A percentile compares a stretch with the other conserved stretches of the same genome.
These are phyloP conservation scores for Juncus effusus DNA, from an alignment of 176 grass and related monocot species.

Conservation along the genomic window DNA sequence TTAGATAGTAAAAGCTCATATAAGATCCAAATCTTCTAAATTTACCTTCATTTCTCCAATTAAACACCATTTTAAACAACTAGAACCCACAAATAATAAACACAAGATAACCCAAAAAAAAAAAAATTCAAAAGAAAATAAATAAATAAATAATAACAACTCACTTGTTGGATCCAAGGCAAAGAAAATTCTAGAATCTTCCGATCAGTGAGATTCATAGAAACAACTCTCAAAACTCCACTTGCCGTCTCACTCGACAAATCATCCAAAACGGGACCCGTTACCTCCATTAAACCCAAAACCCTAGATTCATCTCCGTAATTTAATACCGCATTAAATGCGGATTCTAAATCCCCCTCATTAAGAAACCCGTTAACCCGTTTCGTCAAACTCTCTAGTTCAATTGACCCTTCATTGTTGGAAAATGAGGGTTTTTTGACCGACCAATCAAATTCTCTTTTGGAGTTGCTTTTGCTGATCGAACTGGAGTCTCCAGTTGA, in stretches of 20 bases:
- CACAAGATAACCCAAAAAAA: not conserved
- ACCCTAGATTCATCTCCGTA: slow-evolving; percentile 50
- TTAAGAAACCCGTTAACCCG: slow-evolving; percentile 35
- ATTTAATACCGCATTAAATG: slow-evolving; percentile 58
- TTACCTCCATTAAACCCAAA: slow-evolving; percentile 82
- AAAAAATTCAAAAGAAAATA: not conserved
- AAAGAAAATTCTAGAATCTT: slow-evolving; percentile 48
- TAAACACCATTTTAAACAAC: slow-evolving; percentile 1
- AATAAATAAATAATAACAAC: slow-evolving; percentile 8
- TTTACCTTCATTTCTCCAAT: not conserved
- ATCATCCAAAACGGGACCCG: slow-evolving; percentile 76
- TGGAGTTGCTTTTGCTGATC: not conserved
- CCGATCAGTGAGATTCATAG: slow-evolving; percentile 44
- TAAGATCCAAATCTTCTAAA: too few relatives aligned
- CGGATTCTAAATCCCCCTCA: slow-evolving; percentile 56
- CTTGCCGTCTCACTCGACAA: slow-evolving; percentile 59
- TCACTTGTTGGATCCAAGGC: slow-evolving; percentile 90
- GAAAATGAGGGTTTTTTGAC: slow-evolving; percentile 1
- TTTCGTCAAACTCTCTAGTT: slow-evolving; percentile 33
- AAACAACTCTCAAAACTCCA: slow-evolving; percentile 59
- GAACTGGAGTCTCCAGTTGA: not conserved
- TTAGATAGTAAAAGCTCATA: too few relatives aligned
- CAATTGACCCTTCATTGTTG: slow-evolving; percentile 33
- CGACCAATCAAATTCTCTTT: slow-evolving; percentile 16
- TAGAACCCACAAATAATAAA: not conserved